Percentiles rank a stretch among this genome's conserved stretches.
phyloP scores from a whole-genome alignment of 2,329 filamentous ascomycete species.

The Microcera coccophila region DNA sequence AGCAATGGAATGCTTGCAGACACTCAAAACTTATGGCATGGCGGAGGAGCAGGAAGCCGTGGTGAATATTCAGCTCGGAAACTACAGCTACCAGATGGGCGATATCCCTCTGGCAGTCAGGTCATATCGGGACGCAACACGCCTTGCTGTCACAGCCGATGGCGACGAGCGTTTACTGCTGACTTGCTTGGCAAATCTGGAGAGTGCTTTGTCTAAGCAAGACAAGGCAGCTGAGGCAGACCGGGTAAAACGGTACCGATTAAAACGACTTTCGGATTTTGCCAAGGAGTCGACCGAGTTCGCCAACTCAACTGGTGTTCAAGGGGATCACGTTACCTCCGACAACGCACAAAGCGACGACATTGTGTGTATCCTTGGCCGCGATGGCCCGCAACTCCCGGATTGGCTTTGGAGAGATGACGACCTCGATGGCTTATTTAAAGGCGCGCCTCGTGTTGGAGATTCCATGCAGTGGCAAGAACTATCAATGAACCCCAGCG shows the following conservation, averaged over 20 bases:
- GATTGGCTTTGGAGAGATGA: not conserved
- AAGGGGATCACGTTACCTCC: conserved; percentile 1
- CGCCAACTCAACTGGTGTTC: conserved; percentile 5
- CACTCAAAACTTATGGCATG: conserved; percentile 28
- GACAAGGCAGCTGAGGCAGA: conserved; percentile 24
- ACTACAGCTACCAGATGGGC: conserved; percentile 29
- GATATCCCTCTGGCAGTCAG: conserved; percentile 27
- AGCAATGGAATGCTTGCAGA: conserved; percentile 27
- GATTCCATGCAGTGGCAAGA: not conserved
- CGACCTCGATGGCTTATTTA: not conserved
- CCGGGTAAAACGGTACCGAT: conserved; percentile 26
- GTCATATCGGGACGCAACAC: conserved; percentile 29
- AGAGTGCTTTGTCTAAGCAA: conserved; percentile 24
- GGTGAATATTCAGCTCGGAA: conserved; percentile 31
- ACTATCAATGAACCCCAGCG: not conserved
- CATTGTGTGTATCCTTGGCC: not conserved
- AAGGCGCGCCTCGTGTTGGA: not conserved
- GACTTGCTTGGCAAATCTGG: conserved; percentile 34
- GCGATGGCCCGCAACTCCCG: not conserved
- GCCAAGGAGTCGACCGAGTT: conserved; percentile 27
- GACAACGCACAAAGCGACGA: not conserved
- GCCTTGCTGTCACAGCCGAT: conserved; percentile 25
- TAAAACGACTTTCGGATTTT: conserved; percentile 28
- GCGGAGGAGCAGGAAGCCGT: conserved; percentile 31
- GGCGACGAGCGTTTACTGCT: conserved; percentile 31